Base-by-base conservation (phyloP, 768 basidiomycete genomes). In the Boletus rufocinnamomeus region DNA sequence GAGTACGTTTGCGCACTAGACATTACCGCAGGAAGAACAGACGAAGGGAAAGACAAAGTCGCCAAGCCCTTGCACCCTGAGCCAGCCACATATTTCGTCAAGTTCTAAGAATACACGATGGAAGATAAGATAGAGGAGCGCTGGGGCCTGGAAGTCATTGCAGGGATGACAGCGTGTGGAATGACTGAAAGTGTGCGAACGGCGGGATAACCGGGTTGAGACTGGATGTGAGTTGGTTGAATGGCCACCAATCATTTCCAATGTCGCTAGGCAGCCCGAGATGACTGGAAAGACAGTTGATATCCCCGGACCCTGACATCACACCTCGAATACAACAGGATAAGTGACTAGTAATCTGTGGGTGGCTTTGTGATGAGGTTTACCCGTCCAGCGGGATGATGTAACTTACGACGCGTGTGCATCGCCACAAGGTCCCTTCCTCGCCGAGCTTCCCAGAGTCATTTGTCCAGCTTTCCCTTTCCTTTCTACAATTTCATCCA, bases 1-100 rank as follows among this genome's bases (percentile, higher is more conserved):
- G 75, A 72, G 25, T 68, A 69, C 9, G 40, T 40, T 32, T 52
- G 63, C 19, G 54, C 30, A 32, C 40, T 58, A 30, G 65, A 67
- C 66, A 68, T 67, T 3, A 16, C 19, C 30, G 28, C 19, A 30
- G 37, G 23, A 62, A 38, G 25, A 30, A 10, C 16, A 14, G 6
- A 14, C 21, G 23, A 52, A 21, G 40, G 19, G 21, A 47, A 50
- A 47, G 35, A 38, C 35, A 19, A 32, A 16, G n/a, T 28, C 30
- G 23, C 47, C 40, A 25, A 49, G 37, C 17, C 8, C 30, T 19
- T 53, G 32, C 43, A 37, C 27, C 30, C n/a, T n/a, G n/a, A n/a
- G 13, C 21, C 40, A 46, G 37, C 34, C 51, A 38, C 59, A 52
- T 56, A 61, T 44, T 38, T 27, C 19, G 8, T 14, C 27, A 9